Evolutionary conservation across 495 filamentous ascomycete genomes (phyloP), one percentile per base, ranked within the genome.

Genomic region (Aspergillus funiculosus): DNA sequence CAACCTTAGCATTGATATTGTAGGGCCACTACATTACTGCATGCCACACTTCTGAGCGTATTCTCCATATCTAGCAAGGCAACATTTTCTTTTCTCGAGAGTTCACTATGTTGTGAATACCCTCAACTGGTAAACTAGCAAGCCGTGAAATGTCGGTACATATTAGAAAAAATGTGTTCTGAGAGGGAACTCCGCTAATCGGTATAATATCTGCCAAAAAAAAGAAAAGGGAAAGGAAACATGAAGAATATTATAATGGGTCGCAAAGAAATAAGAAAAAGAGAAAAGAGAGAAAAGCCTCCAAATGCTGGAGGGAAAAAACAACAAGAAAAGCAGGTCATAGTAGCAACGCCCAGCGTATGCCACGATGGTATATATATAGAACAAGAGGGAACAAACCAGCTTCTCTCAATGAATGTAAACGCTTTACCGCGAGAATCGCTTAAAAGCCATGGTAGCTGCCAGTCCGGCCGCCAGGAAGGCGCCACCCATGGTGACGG

Each of bases 401-500:
- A n/a, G 32, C 21, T 17, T 14, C 39, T 14, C 2, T 15, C 17
- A 34, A 34, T 3, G 28, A 32, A 15, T 11, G 34, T 22, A 50
- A 39, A 26, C 9, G 28, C 17, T 59, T 61, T 57, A 71, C 41
- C 63, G 61, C 29, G 50, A 54, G 54, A 69, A 68, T 8, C 69
- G 67, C 62, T 69, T 71, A 54, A 67, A 69, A 39, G 56, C 60
- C 54, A 69, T 59, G 24, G 58, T 63, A 6, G 60, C 69, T 27
- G 61, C 67, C 21, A 68, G 53, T 10, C 69, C 69, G 25, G 64
- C 62, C 2, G 67, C 66, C 50, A 72, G 29, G 13, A 72, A 6
- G n/a, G 67, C 53, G 31, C 73, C 69, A 18, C 73, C 69, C 51
- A 76, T 66, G 10, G 75, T 76, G 25, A 77, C 54, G 7, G 59